A percentile compares a stretch with the other conserved stretches of the same genome.
These are phyloP conservation scores for Verticillium zaregamsianum DNA, from an alignment of 2,329 filamentous ascomycete genomes.

Conservation along the genomic window DNA sequence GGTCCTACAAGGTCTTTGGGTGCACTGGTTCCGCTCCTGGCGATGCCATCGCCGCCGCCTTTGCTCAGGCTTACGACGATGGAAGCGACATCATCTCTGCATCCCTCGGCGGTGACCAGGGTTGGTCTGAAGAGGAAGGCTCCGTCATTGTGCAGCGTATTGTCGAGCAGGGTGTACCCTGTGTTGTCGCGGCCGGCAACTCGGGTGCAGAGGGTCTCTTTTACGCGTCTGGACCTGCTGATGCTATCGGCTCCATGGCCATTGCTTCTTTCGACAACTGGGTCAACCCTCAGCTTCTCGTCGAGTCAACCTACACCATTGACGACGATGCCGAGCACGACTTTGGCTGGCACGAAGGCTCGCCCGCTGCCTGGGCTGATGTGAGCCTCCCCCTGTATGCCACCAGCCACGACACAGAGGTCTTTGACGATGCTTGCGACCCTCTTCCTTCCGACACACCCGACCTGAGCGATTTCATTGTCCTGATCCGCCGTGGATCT, in stretches of 20 bases:
- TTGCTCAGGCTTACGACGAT: conserved; percentile 56
- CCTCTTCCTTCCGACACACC: conserved; percentile 48
- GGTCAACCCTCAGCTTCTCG: conserved; percentile 37
- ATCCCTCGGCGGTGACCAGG: conserved; percentile 46
- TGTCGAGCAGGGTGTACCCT: conserved; percentile 48
- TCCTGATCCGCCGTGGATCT: conserved; percentile 54
- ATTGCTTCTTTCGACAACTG: conserved; percentile 48
- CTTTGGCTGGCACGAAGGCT: conserved; percentile 40
- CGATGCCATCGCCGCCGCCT: conserved; percentile 56
- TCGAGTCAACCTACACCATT: conserved; percentile 35
- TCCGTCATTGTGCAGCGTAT: conserved; percentile 47
- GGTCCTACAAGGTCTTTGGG: conserved; percentile 54
- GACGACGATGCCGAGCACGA: conserved; percentile 23
- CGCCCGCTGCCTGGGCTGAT: conserved; percentile 36
- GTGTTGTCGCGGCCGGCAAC: conserved; percentile 51
- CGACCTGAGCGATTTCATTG: conserved; percentile 52
- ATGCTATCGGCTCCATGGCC: conserved; percentile 41
- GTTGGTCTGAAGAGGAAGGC: conserved; percentile 50
- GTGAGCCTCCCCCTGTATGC: conserved; percentile 46
- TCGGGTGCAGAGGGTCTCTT: conserved; percentile 41
- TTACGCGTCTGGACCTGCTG: conserved; percentile 43
- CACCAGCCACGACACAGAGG: conserved; percentile 42
- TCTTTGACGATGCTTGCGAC: conserved; percentile 46
- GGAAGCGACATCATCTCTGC: conserved; percentile 54
- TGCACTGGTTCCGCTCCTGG: conserved; percentile 46